Evolutionary conservation across 1,139 yeast species (phyloP).

Genomic region (Suhomyces kunorum): DNA sequence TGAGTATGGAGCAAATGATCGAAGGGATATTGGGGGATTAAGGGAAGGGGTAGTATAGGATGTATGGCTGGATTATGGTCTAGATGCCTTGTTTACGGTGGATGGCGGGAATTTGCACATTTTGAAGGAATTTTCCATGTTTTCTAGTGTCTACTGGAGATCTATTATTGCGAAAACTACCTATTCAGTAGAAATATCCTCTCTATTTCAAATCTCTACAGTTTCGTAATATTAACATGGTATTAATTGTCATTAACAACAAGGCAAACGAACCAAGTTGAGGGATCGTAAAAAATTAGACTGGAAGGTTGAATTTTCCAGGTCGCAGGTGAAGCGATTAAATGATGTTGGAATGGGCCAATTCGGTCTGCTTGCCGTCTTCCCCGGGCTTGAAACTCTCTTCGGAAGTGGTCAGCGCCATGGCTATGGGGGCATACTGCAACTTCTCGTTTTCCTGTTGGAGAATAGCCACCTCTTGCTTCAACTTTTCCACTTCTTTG

Average conservation of each 20-base stretch:
- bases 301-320: slow-evolving; percentile 5
- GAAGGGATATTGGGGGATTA: too few species aligned
- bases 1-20: too few species aligned
- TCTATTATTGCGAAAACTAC: neutral
- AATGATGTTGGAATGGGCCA: neutral
- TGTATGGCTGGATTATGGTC: too few species aligned
- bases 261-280: slow-evolving; percentile 8
- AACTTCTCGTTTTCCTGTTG: slow-evolving; percentile 27
- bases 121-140: too few species aligned
- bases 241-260: slow-evolving; percentile 5
- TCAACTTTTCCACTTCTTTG: slow-evolving; percentile 74
- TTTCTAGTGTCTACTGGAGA: too few species aligned
- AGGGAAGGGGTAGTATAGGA: too few species aligned
- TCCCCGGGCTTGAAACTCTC: slow-evolving; percentile 7
- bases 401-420: slow-evolving; percentile 10
- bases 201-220: too few species aligned
- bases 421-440: slow-evolving; percentile 11
- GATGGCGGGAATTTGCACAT: too few species aligned
- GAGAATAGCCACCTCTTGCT: slow-evolving; percentile 62
- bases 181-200: neutral
- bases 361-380: neutral
- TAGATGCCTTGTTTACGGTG: too few species aligned
- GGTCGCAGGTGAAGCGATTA: neutral
- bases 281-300: slow-evolving; percentile 2
- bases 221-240: slow-evolving; percentile 1